Evolutionary conservation across 208 protist genomes (phyloP), one percentile per base, ranked within the genome.

Genomic region (Crithidia sp.): DNA sequence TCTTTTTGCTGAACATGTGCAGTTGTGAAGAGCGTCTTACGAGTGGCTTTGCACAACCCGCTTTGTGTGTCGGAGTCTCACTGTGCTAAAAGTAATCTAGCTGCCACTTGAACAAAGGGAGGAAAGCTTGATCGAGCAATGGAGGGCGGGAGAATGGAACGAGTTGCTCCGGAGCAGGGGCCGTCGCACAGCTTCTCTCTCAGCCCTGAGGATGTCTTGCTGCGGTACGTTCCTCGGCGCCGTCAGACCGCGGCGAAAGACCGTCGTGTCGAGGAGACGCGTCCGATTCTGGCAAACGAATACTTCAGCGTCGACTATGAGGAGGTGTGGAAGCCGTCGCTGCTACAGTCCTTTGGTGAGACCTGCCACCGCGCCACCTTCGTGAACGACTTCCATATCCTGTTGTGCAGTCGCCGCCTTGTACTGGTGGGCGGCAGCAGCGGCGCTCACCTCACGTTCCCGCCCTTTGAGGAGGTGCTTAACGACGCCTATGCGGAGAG

Each of bases 401-500:
- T 89, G 43, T 59, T 89, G 36, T 86, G 85, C 52, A 77, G 57
- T 8, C 77, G 79, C 12, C 72, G 85, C n/a, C 65, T 89, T 14
- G 71, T 91, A 53, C 52, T 95, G 55, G 77, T 95, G 0, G 80
- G 80, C 13, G 55, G 67, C 17, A 61, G 67, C 17, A 61, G 79
- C 4, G 57, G 57, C 16, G 71, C 69, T 10, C 73, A 84, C 52
- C 86, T 91, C 54, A 81, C 81, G 37, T 92, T 87, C 43, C 88
- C 86, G 3, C 88, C 90, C 5, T 93, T 89, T 57, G 71, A 82
- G 39, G 73, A 65, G 28, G 28, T 62, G 19, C 71, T 93, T 28
- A 62, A 80, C 16, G 88, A 95, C 43, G 86, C 82, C 5, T 86
- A 88, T 61, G 82, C 86, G 16, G 82, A 86, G 45, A 77, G 59